Evolutionary conservation across 352 stramenopile species (phyloP), one percentile per base, ranked within the genome.

Genomic region (Aphanomyces stellatus): DNA sequence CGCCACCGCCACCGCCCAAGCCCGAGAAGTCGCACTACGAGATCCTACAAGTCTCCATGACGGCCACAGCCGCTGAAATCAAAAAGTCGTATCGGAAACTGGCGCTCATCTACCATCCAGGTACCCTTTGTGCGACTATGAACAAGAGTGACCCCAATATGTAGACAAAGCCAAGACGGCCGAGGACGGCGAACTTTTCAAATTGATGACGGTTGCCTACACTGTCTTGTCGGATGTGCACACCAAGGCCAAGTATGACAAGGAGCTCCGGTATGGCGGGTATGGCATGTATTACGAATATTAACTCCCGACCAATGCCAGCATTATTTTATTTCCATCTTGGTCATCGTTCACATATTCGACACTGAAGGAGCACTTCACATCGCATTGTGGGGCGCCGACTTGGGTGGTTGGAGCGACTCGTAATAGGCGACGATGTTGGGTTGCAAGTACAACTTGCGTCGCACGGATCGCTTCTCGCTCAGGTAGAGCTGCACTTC

Each of bases 31-130:
- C 81, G 5, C 81, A 93, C 62, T 96, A 96, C 65, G 82, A 96
- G n/a, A 71, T 93, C 3, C 77, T 96, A 17, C 80, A 81, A 19
- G 77, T 93, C 13, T 42, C 75, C 8, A 82, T 79, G 37, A 57
- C 69, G 35, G 78, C 85, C 24, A 88, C 81, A 8, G 56, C 66
- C 31, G 78, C 82, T 15, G 75, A 93, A 40, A 91, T 97, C 69
- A 93, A 93, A 69, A 96, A 93, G 67, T 85, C 88, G 51, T 97
- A 97, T 71, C 85, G 88, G 11, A 93, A 94, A 64, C 69, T 97
- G 30, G 89, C 89, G 28, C 76, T 96, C 30, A 62, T 80, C 57
- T 88, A 93, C 76, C 89, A 97, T 64, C 89, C 89, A 72, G 88
- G 82, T 91, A 76, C 24, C 19, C 25, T 41, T 19, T 24, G 43